These are phyloP conservation scores for Myrica gale DNA, from an alignment of 306 rosid species.

Conservation along the genomic window DNA sequence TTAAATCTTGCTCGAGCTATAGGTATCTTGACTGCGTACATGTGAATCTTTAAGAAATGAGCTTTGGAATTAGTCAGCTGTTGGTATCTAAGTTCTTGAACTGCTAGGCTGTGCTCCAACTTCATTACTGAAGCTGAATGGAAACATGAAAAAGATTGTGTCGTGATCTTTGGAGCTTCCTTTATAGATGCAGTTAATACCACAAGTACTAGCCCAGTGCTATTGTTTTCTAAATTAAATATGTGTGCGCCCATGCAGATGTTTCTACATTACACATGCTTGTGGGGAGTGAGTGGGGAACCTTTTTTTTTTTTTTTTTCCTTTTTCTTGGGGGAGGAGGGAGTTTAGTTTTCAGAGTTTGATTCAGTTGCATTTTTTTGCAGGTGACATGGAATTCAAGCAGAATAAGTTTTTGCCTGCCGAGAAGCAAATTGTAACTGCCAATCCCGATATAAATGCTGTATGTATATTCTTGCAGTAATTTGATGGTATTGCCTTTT, in stretches of 20 bases:
- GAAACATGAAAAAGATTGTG: slow-evolving; percentile 9
- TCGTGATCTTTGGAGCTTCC: slow-evolving; percentile 6
- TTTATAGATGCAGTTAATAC: background rate
- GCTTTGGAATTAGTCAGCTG: background rate
- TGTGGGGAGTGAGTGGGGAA: background rate
- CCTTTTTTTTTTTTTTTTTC: background rate
- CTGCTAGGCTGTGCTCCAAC: background rate
- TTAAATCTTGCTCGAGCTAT: slow-evolving; percentile 97
- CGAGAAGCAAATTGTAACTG: slow-evolving; percentile 84
- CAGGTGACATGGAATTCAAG: slow-evolving; percentile 98
- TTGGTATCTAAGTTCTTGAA: slow-evolving; percentile 7
- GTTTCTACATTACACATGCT: background rate
- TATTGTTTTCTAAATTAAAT: slow-evolving; percentile 3
- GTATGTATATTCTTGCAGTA: slow-evolving; percentile 50
- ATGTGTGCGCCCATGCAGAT: background rate
- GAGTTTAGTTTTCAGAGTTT: slow-evolving; percentile 21
- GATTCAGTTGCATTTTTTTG: slow-evolving; percentile 31
- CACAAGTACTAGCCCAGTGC: background rate
- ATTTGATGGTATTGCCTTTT: slow-evolving; percentile 17
- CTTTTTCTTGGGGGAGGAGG: background rate
- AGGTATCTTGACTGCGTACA: slow-evolving; percentile 42
- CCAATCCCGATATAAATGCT: slow-evolving; percentile 83
- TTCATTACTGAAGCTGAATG: slow-evolving; percentile 15
- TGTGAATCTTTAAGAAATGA: background rate
- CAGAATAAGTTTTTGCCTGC: slow-evolving; percentile 79